Evolutionary conservation across 164 flowering plant genomes (phyloP).

Genomic region (Hamamelis virginiana): DNA sequence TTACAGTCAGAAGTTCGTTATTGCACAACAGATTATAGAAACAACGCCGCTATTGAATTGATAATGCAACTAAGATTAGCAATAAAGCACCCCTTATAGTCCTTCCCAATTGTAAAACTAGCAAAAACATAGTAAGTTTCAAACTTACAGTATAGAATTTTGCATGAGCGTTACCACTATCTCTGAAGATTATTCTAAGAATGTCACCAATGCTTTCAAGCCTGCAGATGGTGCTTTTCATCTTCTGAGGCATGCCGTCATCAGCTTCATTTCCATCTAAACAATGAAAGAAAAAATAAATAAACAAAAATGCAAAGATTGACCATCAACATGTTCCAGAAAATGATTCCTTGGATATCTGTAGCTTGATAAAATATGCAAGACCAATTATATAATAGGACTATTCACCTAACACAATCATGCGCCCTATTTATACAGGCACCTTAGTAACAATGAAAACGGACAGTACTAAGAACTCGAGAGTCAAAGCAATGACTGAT

Average conservation of each 20-base stretch:
- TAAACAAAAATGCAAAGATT: conserved; percentile 1
- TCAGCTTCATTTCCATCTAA: conserved; percentile 34
- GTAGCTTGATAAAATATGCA: neutral
- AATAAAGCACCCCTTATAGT: neutral
- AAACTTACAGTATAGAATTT: conserved; percentile 72
- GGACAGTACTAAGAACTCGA: neutral
- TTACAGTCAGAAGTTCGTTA: conserved; percentile 9
- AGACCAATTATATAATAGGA: neutral
- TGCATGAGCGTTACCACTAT: conserved; percentile 58
- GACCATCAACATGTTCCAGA: neutral
- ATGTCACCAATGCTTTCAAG: conserved; percentile 73
- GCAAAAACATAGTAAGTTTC: neutral
- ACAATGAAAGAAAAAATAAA: neutral
- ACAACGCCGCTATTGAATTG: neutral
- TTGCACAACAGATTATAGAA: neutral
- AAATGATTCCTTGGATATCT: neutral
- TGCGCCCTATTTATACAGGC: neutral
- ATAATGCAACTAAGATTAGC: conserved; percentile 7
- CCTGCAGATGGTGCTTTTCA: conserved; percentile 51
- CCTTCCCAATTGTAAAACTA: neutral
- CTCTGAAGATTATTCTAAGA: conserved; percentile 62
- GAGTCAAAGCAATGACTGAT: neutral
- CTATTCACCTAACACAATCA: neutral
- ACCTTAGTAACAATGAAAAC: neutral
- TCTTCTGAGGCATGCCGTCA: conserved; percentile 27